phyloP scores from a whole-genome alignment of 106 monocot genomes.

The Dendrobium nobile region DNA sequence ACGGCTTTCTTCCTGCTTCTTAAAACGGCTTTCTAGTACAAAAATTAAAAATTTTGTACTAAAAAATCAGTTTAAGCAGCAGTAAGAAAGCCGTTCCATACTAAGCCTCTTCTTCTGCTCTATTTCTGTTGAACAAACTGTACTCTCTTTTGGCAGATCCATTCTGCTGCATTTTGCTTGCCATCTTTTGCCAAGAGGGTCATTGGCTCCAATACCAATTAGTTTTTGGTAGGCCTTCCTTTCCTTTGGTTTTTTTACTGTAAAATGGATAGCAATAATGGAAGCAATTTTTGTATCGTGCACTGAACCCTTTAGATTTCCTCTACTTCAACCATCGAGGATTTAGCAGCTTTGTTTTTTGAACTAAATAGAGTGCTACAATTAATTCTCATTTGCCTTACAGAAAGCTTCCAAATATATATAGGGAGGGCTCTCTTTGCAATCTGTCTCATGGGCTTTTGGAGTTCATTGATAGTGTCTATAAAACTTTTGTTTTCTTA shows the following conservation, averaged over 20 bases:
- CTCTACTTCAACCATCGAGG: neutral
- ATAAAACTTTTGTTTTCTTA: too few relatives aligned
- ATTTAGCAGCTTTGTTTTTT: neutral
- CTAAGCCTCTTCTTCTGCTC: neutral
- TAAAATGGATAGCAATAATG: neutral
- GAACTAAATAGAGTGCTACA: too few relatives aligned
- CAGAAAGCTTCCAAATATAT: neutral
- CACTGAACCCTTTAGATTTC: neutral
- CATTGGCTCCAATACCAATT: conserved; percentile 37
- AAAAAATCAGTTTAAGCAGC: too few relatives aligned
- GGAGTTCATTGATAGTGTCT: too few relatives aligned
- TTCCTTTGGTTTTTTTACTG: neutral
- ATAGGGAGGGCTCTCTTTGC: neutral
- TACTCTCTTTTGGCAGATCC: conserved; percentile 45
- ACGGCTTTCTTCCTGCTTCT: too few relatives aligned
- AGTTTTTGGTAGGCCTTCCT: neutral
- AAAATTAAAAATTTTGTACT: too few relatives aligned
- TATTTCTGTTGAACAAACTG: neutral
- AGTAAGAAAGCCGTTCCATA: too few relatives aligned
- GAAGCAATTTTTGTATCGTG: neutral
- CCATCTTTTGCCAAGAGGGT: conserved; percentile 89
- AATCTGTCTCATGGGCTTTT: too few relatives aligned
- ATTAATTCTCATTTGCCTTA: neutral
- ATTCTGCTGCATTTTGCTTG: conserved; percentile 82
- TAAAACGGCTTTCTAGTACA: too few relatives aligned